Evolutionary conservation across 2,329 filamentous ascomycete genomes (phyloP), one percentile per base, ranked within the genome.

Genomic region (Botrytis galanthina): DNA sequence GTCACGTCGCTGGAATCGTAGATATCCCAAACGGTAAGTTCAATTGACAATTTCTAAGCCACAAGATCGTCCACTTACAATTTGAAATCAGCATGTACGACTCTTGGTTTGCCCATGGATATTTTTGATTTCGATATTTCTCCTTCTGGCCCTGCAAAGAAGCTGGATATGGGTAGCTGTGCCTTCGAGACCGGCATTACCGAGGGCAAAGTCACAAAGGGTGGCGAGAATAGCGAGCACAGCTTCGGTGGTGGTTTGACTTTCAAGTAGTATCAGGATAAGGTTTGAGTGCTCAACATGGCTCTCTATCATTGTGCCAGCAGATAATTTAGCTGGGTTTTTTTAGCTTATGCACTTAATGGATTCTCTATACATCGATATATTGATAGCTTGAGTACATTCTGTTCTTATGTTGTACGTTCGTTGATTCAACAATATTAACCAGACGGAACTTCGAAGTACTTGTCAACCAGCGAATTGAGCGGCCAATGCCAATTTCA

Each of bases 111-210:
- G 71, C 95, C 95, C 1, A 93, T 97, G 86, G 95, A 97, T 83
- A 97, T 98, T 71, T 98, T 98, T 79, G 93, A 96, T 80, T 97
- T 98, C 82, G 94, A 97, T 81, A 95, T 97, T 77, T 88, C 90
- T 64, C 93, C 94, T 0, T 77, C 75, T 3, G 86, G 87, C 73
- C 85, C 85, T 8, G 88, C 87, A 4, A 84, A 88, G 80, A 89
- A 89, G 84, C 82, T 85, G 73, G 90, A 94, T 80, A 87, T 94
- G 87, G 92, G 92, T 1, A 84, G 81, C 59, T 96, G 93, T 81
- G 93, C 92, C 1, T 92, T 89, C 80, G 85, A 86, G 77, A 85
- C 82, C 2, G 86, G 85, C 7, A 82, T 84, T 18, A 82, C 73
- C 2, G 82, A 85, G 75, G 86, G 86, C 0, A 80, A 81, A 77